A percentile compares a stretch with the other conserved stretches of the same genome.
phyloP scores from a whole-genome alignment of 2,329 filamentous ascomycete species.

The Fusarium nanum region DNA sequence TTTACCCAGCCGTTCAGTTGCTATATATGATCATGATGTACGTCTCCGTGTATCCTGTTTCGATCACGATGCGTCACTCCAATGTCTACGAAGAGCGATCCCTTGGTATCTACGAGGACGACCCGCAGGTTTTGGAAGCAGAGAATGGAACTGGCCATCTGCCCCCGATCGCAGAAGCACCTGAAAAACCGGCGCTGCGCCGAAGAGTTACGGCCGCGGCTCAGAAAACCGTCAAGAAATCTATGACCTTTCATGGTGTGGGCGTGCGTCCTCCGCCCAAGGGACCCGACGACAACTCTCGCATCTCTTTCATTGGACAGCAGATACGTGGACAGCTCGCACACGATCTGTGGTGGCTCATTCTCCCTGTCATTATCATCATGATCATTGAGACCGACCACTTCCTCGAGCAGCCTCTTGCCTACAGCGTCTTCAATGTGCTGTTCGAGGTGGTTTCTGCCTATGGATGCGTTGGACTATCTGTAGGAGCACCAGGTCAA shows the following conservation, averaged over 20 bases:
- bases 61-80: constrained; percentile 73
- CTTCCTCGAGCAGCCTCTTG: constrained; percentile 62
- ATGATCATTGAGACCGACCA: constrained; percentile 69
- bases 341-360: constrained; percentile 75
- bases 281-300: constrained; percentile 50
- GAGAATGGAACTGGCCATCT: constrained; percentile 24
- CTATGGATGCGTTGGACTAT: constrained; percentile 72
- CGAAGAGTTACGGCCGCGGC: constrained; percentile 46
- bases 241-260: constrained; percentile 59
- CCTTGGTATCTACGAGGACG: constrained; percentile 67
- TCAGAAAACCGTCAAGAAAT: constrained; percentile 52
- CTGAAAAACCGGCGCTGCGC: constrained; percentile 33
- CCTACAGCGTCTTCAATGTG: constrained; percentile 70
- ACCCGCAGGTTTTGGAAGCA: constrained; percentile 45
- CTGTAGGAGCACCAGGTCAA: constrained; percentile 64
- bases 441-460: constrained; percentile 68
- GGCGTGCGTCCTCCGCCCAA: constrained; percentile 49
- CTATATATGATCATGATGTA: constrained; percentile 75
- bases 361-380: constrained; percentile 69
- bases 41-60: constrained; percentile 71
- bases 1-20: constrained; percentile 69
- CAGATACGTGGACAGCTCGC: constrained; percentile 73
- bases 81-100: constrained; percentile 79
- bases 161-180: constrained; percentile 47
- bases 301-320: constrained; percentile 62